Evolutionary conservation across 1,284 basidiomycete genomes (phyloP), one percentile per base, ranked within the genome.

Genomic region (Schizophyllum commune): DNA sequence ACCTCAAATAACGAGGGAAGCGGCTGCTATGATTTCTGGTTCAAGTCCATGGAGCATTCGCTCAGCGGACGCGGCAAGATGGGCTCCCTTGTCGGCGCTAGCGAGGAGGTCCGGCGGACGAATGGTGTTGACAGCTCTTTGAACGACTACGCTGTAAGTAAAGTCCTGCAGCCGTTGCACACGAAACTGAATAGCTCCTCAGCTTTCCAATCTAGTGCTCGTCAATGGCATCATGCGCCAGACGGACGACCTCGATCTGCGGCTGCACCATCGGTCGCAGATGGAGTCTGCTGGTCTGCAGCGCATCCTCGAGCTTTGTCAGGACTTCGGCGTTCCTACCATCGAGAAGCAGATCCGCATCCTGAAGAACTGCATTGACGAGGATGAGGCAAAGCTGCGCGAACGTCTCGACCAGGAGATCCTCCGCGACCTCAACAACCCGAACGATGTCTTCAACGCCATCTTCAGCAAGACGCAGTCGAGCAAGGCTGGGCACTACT

Each of bases 21-120:
- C 39, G 79, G 80, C 33, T 82, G 76, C 54, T 99, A 94, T 73
- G 88, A 89, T 65, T 94, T 86, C 65, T 98, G 94, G 96, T 92
- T 99, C 72, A 87, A 87, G 65, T 88, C 89, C 1, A 79, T 96
- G 63, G 91, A 96, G 68, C 77, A 78, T 51, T 85, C 86, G 4
- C 80, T 98, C 13, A 83, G 86, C 55, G 94, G 95, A 1, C 79
- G 94, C 62, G 96, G 97, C 1, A 91, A 88, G 72, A 96, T 98
- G 94, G 96, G 96, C 1, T 96, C 91, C 70, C 75, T 92, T 57
- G 96, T 99, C 7, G 96, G 97, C 1, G 92, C 94, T 8, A 96
- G 94, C 67, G 92, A 96, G 39, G 93, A 97, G 65, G 83, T 96
- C 62, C 86, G 83, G 70, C 85, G 83, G 58, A 78, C 80, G 55